Evolutionary conservation across 2,329 filamentous ascomycete genomes (phyloP), one percentile per base, ranked within the genome.

Genomic region (Lithohypha guttulata): DNA sequence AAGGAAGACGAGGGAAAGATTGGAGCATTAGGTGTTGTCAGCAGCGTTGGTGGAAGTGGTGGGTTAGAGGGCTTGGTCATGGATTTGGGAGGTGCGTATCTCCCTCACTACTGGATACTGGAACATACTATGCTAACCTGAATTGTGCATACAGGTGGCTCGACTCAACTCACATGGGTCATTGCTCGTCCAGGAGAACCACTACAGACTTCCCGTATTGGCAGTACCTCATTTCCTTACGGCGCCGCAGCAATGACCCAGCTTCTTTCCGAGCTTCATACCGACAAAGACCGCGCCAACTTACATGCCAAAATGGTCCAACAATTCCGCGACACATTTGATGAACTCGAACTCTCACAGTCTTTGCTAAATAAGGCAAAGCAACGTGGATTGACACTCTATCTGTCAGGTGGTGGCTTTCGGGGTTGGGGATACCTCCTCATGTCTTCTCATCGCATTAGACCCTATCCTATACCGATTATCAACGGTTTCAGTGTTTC

Each of bases 351-450:
- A 4, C 60, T 81, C 1, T 75, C 87, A 0, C 61, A 67, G 11
- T 58, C 77, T 4, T 46, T 66, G 1, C 55, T 67, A 9, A 51
- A 59, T 14, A 64, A 66, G 10, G 57, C 62, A 19, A 51, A 58
- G 6, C 51, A 64, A 1, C 65, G 64, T 1, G 71, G 71, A 3
- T 67, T 86, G 42, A 75, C 81, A 22, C 66, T 94, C 6, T 94
- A 87, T 56, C 76, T 95, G 42, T 93, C 83, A 46, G 87, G 87
- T 29, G 87, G 87, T 17, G 87, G 87, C 0, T 93, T 94, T 55
- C 70, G 87, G 23, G 87, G 87, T 11, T 94, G 93, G 68, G 87
- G 86, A 5, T 93, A 84, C 59, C 77, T 93, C 54, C 69, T 94
- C 37, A 87, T 93, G 81, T 78, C 81, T 55, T 72, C 75, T 49